These are phyloP conservation scores for Diplodia scrobiculata DNA, from an alignment of 2,329 filamentous ascomycete species.

Conservation along the genomic window DNA sequence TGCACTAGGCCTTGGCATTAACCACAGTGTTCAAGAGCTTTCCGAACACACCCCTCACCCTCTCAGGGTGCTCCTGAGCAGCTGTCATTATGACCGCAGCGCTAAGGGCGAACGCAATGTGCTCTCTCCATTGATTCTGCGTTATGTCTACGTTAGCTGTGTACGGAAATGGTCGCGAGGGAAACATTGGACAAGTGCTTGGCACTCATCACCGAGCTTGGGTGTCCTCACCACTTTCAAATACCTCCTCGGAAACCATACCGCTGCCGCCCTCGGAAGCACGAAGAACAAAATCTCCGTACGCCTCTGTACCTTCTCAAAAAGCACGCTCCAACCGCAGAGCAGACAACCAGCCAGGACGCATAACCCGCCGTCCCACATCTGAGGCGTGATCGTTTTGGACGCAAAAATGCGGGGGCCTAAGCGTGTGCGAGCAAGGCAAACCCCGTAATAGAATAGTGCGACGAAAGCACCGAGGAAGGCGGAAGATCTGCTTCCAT, in stretches of 20 bases:
- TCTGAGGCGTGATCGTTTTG: slow-evolving; percentile 55
- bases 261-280: slow-evolving; percentile 73
- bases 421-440: slow-evolving; percentile 71
- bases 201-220: neutral
- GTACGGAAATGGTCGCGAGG: neutral
- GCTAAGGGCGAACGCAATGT: slow-evolving; percentile 38
- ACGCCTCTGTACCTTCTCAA: slow-evolving; percentile 66
- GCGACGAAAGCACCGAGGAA: slow-evolving; percentile 78
- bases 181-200: neutral
- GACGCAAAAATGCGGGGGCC: slow-evolving; percentile 69
- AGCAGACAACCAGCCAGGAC: slow-evolving; percentile 70
- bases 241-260: slow-evolving; percentile 72
- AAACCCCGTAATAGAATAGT: slow-evolving; percentile 83
- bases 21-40: slow-evolving; percentile 33
- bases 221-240: slow-evolving; percentile 32
- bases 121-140: slow-evolving; percentile 39
- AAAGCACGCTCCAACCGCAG: slow-evolving; percentile 79
- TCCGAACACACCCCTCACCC: slow-evolving; percentile 40
- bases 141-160: neutral
- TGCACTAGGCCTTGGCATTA: neutral
- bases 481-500: slow-evolving; percentile 69
- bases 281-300: slow-evolving; percentile 81
- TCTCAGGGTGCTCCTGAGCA: slow-evolving; percentile 36
- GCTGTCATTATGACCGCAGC: slow-evolving; percentile 40
- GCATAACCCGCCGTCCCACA: slow-evolving; percentile 66